Base-by-base conservation (phyloP, 2,329 filamentous ascomycete genomes). In the Neurospora sp. region DNA sequence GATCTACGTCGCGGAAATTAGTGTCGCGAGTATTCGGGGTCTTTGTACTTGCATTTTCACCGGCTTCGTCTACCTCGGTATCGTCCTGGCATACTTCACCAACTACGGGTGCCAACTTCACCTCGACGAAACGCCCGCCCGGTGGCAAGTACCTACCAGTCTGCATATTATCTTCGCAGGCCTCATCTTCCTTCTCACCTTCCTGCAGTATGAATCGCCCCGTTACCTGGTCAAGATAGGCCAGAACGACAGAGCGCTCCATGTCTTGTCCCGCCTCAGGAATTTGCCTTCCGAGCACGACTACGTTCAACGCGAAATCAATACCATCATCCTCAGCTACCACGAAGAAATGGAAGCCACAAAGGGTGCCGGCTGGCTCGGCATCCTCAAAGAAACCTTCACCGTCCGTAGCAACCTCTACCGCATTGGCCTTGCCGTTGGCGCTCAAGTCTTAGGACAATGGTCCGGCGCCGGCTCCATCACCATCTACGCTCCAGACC, bases 11-110 rank as follows among this genome's bases (percentile, higher is more conserved):
- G 89, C 90, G 4, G 91, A 93, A 79, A 89, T 91, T 28, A 28
- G 28, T 28, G 28, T 28, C 28, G 28, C 28, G 28, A 28, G 28
- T 28, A 28, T 28, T 28, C 28, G 28, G 28, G 28, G 28, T 28
- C 28, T 28, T 28, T 28, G 28, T 28, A 28, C 91, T 1, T 90
- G 88, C 75, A 84, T 89, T 36, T 91, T 91, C 77, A 87, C 89
- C 0, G 89, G 89, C 0, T 84, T 90, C 67, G 91, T 94, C 28
- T 94, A 94, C 76, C 79, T 92, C 68, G 92, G 91, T 33, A 92
- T 93, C 72, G 90, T 94, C 75, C 83, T 94, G 17, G 91, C 90
- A 9, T 95, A 93, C 80, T 94, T 93, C 75, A 87, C 90, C 71
- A 91, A 89, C 78, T 91, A 89, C 76, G 89, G 89, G 70, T 82